Percentiles rank a stretch among this genome's conserved stretches.
phyloP scores from a whole-genome alignment of 2,329 filamentous ascomycete species.

The Fonsecaea nubica region DNA sequence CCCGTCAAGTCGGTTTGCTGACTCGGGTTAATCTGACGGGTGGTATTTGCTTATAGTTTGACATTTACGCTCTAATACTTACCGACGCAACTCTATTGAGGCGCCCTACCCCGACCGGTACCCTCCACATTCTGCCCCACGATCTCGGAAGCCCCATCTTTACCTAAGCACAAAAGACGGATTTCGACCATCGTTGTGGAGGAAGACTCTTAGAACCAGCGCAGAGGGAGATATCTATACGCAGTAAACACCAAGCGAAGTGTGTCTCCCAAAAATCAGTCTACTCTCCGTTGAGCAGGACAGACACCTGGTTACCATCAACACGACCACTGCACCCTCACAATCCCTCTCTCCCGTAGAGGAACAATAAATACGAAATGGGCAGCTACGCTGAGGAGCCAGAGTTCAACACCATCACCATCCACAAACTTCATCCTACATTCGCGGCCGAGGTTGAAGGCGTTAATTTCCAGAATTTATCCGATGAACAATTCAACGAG shows the following conservation, averaged over 20 bases:
- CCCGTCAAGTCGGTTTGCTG: not conserved
- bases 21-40: not conserved
- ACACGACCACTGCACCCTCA: not conserved
- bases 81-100: conserved; percentile 1
- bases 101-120: not conserved
- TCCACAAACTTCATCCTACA: conserved; percentile 47
- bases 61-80: not conserved
- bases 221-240: not conserved
- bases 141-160: conserved; percentile 7
- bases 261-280: not conserved
- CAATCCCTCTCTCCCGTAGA: not conserved
- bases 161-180: conserved; percentile 16
- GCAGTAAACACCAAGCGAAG: not conserved
- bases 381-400: conserved; percentile 35
- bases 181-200: not conserved
- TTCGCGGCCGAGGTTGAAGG: conserved; percentile 50
- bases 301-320: not conserved
- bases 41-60: not conserved
- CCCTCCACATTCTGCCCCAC: conserved; percentile 22
- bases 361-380: conserved; percentile 9
- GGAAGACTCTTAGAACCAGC: not conserved
- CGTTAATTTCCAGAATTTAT: conserved; percentile 46
- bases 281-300: not conserved
- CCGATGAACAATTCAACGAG: conserved; percentile 46
- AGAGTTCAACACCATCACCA: conserved; percentile 42